Percentiles rank a stretch among this genome's conserved stretches.
These are phyloP conservation scores for Musa troglodytarum DNA, from an alignment of 176 grass and related monocot species.

Conservation along the genomic window DNA sequence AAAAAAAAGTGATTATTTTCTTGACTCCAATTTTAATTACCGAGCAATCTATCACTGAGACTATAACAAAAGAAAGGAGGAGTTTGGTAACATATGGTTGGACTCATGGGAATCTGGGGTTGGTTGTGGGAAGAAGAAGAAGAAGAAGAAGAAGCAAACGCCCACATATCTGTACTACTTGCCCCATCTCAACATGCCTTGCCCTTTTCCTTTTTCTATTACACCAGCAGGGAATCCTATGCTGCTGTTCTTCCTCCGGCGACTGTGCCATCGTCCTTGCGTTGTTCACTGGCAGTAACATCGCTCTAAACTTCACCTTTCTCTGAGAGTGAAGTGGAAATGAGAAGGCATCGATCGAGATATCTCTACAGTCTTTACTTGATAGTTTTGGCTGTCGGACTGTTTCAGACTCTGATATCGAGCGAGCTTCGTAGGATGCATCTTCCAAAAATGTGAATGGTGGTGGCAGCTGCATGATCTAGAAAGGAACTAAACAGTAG, in stretches of 20 bases:
- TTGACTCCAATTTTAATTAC: too few relatives aligned
- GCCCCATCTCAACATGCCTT: constrained; percentile 2
- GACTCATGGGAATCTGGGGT: neutral
- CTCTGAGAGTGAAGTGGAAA: too few relatives aligned
- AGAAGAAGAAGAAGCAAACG: neutral
- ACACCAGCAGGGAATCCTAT: constrained; percentile 2
- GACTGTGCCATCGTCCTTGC: neutral
- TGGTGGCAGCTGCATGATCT: neutral
- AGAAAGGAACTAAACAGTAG: neutral
- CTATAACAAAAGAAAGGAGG: neutral
- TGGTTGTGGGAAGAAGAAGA: neutral
- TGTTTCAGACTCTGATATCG: too few relatives aligned
- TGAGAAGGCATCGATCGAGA: too few relatives aligned
- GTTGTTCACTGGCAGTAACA: neutral
- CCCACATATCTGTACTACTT: neutral
- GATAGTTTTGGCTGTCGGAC: too few relatives aligned
- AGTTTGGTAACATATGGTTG: neutral
- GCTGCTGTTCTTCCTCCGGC: neutral
- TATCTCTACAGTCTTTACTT: too few relatives aligned
- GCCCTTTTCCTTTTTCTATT: constrained; percentile 5
- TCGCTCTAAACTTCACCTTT: neutral
- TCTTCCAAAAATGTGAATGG: neutral
- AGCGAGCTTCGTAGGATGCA: too few relatives aligned
- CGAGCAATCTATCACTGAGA: too few relatives aligned
- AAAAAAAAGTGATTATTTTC: too few relatives aligned